Evolutionary conservation across 2,329 filamentous ascomycete species (phyloP).

Genomic region (Fusarium acutatum): DNA sequence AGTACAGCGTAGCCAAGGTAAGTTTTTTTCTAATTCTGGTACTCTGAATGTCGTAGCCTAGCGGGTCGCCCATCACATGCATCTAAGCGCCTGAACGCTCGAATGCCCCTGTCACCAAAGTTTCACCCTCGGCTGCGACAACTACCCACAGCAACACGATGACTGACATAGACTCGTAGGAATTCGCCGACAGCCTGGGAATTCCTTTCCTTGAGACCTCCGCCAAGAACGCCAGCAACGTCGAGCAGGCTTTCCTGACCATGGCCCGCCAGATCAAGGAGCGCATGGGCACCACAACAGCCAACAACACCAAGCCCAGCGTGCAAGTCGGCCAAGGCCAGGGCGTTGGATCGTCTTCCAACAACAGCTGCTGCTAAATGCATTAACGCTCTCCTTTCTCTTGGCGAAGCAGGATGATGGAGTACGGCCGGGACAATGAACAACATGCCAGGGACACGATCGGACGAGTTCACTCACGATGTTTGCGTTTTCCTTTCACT

Average conservation of each 20-base stretch:
- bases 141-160: neutral
- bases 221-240: slow-evolving; percentile 99
- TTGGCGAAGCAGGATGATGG: slow-evolving; percentile 41
- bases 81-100: slow-evolving; percentile 17
- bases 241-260: slow-evolving; percentile 99
- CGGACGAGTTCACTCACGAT: slow-evolving; percentile 44
- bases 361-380: slow-evolving; percentile 88
- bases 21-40: slow-evolving; percentile 36
- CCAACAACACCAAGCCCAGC: slow-evolving; percentile 97
- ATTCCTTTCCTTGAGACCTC: slow-evolving; percentile 99
- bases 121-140: slow-evolving; percentile 3
- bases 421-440: slow-evolving; percentile 40
- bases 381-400: slow-evolving; percentile 29
- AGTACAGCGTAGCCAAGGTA: slow-evolving; percentile 99
- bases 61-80: slow-evolving; percentile 32
- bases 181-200: slow-evolving; percentile 97
- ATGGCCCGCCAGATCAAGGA: slow-evolving; percentile 99
- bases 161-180: slow-evolving; percentile 62
- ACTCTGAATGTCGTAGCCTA: neutral
- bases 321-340: slow-evolving; percentile 96
- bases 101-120: slow-evolving; percentile 14
- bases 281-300: slow-evolving; percentile 95
- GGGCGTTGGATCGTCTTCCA: slow-evolving; percentile 87
- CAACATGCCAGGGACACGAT: slow-evolving; percentile 42
- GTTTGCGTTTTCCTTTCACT: slow-evolving; percentile 38